Conservation (phyloP, 345 rosid species). For the Arabidopsis suecica region DNA sequence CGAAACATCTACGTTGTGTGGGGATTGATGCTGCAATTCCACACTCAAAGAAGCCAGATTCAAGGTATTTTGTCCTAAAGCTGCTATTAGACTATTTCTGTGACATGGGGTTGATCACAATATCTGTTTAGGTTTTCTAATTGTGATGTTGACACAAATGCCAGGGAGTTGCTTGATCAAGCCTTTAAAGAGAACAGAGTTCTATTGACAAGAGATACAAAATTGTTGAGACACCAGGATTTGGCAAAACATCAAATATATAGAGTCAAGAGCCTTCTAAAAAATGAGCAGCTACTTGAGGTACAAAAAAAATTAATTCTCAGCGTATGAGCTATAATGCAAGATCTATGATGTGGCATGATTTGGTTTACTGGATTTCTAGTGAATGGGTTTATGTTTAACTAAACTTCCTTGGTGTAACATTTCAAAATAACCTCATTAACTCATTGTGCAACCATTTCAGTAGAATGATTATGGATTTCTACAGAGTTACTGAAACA, state of each 20-base stretch:
- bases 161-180: constrained; percentile 84
- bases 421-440: not conserved
- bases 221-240: constrained; percentile 79
- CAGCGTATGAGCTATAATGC: not conserved
- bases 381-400: not conserved
- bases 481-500: constrained; percentile 23
- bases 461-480: not conserved
- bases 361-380: not conserved
- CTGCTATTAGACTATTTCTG: not conserved
- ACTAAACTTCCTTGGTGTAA: not conserved
- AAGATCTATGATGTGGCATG: not conserved
- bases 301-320: constrained; percentile 43
- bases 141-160: constrained; percentile 10
- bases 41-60: constrained; percentile 65
- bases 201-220: constrained; percentile 88
- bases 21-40: constrained; percentile 93
- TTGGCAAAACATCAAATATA: constrained; percentile 78
- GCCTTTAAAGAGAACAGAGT: constrained; percentile 78
- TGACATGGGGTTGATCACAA: constrained; percentile 7
- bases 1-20: constrained; percentile 92
- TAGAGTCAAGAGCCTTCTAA: constrained; percentile 76
- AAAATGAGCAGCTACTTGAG: constrained; percentile 95
- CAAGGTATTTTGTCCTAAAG: constrained; percentile 56
- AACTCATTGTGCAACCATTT: constrained; percentile 1
- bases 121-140: not conserved